These are phyloP conservation scores for Plasmodium berghei DNA, from an alignment of 169 alveolate genomes.

Conservation along the genomic window DNA sequence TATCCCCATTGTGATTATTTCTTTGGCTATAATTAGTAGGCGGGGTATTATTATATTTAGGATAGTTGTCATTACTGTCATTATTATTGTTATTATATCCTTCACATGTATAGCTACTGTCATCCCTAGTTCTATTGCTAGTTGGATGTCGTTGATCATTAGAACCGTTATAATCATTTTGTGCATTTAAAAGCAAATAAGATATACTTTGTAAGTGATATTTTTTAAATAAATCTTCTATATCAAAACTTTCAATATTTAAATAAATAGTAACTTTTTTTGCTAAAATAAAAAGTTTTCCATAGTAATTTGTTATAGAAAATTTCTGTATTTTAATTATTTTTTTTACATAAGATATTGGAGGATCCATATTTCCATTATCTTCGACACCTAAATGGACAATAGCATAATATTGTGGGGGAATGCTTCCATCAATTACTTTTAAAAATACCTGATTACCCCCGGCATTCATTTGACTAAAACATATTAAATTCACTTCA, in stretches of 20 bases:
- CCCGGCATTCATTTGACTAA: slow-evolving; percentile 75
- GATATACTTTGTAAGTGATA: slow-evolving; percentile 62
- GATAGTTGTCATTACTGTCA: neutral
- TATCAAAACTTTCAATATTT: slow-evolving; percentile 38
- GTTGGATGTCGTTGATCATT: no score
- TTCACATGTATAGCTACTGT: neutral
- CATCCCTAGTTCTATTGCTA: neutral
- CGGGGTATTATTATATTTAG: neutral
- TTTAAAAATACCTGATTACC: slow-evolving; percentile 58
- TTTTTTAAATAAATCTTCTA: slow-evolving; percentile 47
- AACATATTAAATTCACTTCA: slow-evolving; percentile 41
- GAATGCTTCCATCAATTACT: slow-evolving; percentile 71
- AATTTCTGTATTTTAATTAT: slow-evolving; percentile 38
- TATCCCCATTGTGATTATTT: no score
- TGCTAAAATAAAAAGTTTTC: slow-evolving; percentile 55
- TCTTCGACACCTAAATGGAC: slow-evolving; percentile 53
- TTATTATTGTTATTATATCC: slow-evolving; percentile 12
- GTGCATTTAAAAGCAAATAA: slow-evolving; percentile 30
- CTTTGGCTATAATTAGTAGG: neutral
- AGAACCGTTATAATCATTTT: slow-evolving; percentile 3
- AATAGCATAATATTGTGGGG: slow-evolving; percentile 64
- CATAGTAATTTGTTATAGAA: slow-evolving; percentile 68
- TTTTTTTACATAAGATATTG: slow-evolving; percentile 64
- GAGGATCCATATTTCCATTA: neutral
- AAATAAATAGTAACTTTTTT: slow-evolving; percentile 34